Conservation (phyloP, 148 eudicot genomes). For the Heliosperma pusillum region DNA sequence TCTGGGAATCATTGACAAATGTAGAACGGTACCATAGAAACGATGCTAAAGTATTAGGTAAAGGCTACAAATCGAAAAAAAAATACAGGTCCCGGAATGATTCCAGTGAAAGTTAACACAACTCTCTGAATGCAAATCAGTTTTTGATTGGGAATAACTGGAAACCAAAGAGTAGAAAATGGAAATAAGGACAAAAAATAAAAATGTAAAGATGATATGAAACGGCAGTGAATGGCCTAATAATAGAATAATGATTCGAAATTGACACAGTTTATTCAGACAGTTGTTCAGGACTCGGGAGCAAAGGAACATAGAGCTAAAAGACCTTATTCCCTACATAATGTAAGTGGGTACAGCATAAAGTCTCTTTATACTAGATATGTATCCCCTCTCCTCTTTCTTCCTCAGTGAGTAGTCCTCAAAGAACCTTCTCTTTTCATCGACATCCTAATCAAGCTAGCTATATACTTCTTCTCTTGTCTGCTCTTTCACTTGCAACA, state of each 20-base stretch:
- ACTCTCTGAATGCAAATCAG: conserved; percentile 6
- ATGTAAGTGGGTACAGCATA: conserved; percentile 61
- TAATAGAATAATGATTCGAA: conserved; percentile 19
- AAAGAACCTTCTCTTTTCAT: conserved; percentile 42
- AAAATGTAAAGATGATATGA: not conserved
- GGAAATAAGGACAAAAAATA: not conserved
- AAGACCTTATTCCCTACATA: conserved; percentile 42
- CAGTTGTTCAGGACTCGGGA: conserved; percentile 10
- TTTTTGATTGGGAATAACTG: too few relatives aligned
- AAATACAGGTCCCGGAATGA: not conserved
- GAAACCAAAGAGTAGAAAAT: not conserved
- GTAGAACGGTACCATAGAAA: not conserved
- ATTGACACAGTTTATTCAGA: conserved; percentile 15
- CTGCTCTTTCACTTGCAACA: conserved; percentile 22
- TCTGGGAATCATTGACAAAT: conserved; percentile 2
- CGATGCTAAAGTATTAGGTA: conserved; percentile 1
- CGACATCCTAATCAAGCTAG: conserved; percentile 42
- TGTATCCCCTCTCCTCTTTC: conserved; percentile 25
- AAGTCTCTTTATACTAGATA: conserved; percentile 55
- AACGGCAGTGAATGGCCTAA: conserved; percentile 18
- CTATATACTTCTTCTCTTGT: conserved; percentile 33
- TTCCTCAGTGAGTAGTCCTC: conserved; percentile 22
- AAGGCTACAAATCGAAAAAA: conserved; percentile 8
- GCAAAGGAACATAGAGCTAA: conserved; percentile 19
- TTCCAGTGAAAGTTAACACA: conserved; percentile 2